Evolutionary conservation across 495 filamentous ascomycete species (phyloP).

Genomic region (Rhypophila decipiens): DNA sequence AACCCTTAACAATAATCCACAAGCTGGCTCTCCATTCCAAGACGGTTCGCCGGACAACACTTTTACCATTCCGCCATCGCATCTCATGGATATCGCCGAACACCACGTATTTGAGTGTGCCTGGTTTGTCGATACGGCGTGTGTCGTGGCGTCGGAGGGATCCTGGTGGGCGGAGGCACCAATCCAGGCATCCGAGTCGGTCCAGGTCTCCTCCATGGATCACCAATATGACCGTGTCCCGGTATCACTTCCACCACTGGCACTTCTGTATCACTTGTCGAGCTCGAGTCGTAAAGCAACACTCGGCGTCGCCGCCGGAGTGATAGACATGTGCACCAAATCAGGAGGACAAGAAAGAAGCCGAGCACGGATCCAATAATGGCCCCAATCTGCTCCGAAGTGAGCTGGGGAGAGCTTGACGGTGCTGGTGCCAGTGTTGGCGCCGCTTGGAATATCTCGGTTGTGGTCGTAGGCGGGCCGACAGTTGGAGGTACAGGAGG

Average conservation of each 20-base stretch:
- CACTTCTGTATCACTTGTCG: not conserved
- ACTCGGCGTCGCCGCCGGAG: not conserved
- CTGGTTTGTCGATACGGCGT: not conserved
- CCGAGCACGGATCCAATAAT: not conserved
- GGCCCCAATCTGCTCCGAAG: not conserved
- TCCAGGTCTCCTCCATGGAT: not conserved
- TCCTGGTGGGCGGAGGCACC: not conserved
- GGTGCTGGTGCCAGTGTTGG: not conserved
- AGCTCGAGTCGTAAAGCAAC: not conserved
- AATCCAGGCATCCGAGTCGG: not conserved
- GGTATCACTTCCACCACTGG: not conserved
- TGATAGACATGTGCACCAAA: not conserved
- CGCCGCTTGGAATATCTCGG: not conserved
- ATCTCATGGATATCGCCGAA: slow-evolving; percentile 2
- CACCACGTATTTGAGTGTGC: not conserved
- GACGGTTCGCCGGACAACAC: not conserved
- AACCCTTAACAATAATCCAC: not conserved
- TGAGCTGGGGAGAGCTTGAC: not conserved
- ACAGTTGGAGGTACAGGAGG: not conserved
- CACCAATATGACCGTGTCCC: not conserved
- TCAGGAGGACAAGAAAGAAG: not conserved
- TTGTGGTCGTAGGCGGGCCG: not conserved
- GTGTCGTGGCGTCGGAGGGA: not conserved
- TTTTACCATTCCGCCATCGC: not conserved
- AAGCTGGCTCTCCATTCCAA: not conserved